Conservation (phyloP, 1,284 basidiomycete genomes). For the Tilletia walkeri region DNA sequence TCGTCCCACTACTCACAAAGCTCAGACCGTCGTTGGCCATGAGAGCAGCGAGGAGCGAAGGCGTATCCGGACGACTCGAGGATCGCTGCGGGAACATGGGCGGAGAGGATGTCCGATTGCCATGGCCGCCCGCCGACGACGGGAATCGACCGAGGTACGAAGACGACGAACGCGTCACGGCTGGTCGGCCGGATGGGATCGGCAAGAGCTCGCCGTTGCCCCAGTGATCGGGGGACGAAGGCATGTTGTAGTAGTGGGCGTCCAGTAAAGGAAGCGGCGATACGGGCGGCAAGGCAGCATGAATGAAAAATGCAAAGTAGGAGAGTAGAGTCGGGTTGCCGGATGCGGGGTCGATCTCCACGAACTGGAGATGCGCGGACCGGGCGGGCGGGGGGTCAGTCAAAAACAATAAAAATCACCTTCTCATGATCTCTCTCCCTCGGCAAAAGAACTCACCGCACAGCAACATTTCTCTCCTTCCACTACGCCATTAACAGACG, state of each 20-base stretch:
- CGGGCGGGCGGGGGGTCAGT: neutral
- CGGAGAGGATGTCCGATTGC: slow-evolving; percentile 5
- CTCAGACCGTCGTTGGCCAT: slow-evolving; percentile 12
- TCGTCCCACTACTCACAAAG: slow-evolving; percentile 2
- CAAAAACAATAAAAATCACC: neutral
- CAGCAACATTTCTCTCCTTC: slow-evolving; percentile 26
- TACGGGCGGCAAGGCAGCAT: neutral
- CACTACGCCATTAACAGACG: neutral
- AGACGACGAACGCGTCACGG: neutral
- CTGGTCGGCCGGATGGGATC: neutral
- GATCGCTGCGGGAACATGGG: neutral
- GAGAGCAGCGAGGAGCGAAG: slow-evolving; percentile 12
- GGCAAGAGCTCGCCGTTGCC: neutral
- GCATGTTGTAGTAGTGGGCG: neutral
- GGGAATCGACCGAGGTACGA: neutral
- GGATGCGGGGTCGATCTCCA: slow-evolving; percentile 25
- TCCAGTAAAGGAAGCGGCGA: neutral
- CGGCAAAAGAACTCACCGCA: slow-evolving; percentile 12
- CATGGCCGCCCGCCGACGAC: too few relatives aligned
- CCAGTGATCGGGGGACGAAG: neutral
- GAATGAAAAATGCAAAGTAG: slow-evolving; percentile 27
- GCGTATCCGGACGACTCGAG: slow-evolving; percentile 11
- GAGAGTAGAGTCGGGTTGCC: slow-evolving; percentile 25
- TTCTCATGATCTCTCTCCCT: slow-evolving; percentile 3
- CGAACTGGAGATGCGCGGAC: slow-evolving; percentile 22